Base-by-base conservation (phyloP, 2,329 filamentous ascomycete species). In the Calonectria hawksworthii region DNA sequence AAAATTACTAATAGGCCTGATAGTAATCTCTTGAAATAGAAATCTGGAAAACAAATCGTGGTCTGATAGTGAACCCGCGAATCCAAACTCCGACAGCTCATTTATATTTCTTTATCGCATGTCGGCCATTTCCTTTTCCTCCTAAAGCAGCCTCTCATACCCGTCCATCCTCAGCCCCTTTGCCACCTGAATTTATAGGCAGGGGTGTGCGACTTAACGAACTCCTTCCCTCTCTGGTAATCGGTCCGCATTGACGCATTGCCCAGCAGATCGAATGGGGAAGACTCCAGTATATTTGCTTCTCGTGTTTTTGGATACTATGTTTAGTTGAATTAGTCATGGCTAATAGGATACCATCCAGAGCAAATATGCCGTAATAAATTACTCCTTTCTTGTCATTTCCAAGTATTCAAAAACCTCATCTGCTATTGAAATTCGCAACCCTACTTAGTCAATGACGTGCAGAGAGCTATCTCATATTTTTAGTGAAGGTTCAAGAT, bases 191-290 rank as follows among this genome's bases (percentile, higher is more conserved):
- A 47, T 26, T 4, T 61, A 38, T 8, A 41, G 23, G n/a, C 34
- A 36, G 34, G 56, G 14, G n/a, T 23, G 26, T 36, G 14, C n/a
- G 56, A 23, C 32, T 28, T 36, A 34, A 34, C 34, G 56, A 61
- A 61, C 56, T 61, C 56, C 56, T 61, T 61, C 56, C 56, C 13
- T 41, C 32, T 61, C 56, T 38, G 13, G 56, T 8, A 61, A 61
- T 26, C 13, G 30, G 23, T n/a, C 54, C 54, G 32, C 30, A n/a
- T n/a, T 23, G 44, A 4, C n/a, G 7, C 9, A 23, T 23, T 23
- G 9, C n/a, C 41, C 44, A 23, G 13, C 44, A 47, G 44, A n/a
- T 23, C 11, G 44, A 34, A 61, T 14, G 56, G 14, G 3, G 28
- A 38, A 14, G n/a, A 38, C 32, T 61, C n/a, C 56, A 36, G n/a